A percentile compares a stretch with the other conserved stretches of the same genome.
phyloP scores from a whole-genome alignment of 2,329 filamentous ascomycete species.

The Neonectria neomacrospora region DNA sequence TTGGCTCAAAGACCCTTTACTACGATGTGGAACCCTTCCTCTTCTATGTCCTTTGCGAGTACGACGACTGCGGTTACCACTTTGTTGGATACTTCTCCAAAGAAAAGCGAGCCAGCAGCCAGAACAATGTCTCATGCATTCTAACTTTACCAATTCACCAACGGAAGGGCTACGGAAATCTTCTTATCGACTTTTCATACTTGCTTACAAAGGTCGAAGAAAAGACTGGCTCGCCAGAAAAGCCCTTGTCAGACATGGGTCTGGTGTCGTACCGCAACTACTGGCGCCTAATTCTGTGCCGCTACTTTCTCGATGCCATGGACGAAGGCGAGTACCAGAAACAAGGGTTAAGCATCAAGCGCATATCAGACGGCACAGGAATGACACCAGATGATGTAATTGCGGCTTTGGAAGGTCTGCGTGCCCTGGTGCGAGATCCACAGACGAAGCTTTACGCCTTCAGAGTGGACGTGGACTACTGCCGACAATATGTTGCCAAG shows the following conservation, averaged over 20 bases:
- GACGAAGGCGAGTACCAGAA: constrained; percentile 48
- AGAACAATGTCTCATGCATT: constrained; percentile 98
- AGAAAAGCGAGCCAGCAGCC: constrained; percentile 92
- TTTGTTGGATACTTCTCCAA: constrained; percentile 99
- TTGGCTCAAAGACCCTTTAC: constrained; percentile 98
- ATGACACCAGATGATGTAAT: constrained; percentile 98
- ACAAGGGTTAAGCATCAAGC: constrained; percentile 68
- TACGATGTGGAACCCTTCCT: constrained; percentile 98
- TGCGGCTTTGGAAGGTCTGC: constrained; percentile 88
- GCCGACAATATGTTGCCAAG: constrained; percentile 85
- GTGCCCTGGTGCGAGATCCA: constrained; percentile 89
- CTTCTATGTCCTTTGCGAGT: constrained; percentile 97
- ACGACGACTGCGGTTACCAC: constrained; percentile 90
- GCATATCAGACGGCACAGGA: constrained; percentile 88
- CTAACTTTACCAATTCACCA: constrained; percentile 96
- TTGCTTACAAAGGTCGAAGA: constrained; percentile 91
- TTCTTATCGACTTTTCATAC: constrained; percentile 98
- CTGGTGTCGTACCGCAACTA: constrained; percentile 97
- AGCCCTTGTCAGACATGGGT: constrained; percentile 97
- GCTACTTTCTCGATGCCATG: constrained; percentile 73
- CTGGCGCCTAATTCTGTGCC: constrained; percentile 90
- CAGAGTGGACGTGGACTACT: constrained; percentile 86
- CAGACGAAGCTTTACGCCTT: constrained; percentile 90
- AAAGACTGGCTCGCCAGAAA: constrained; percentile 96
- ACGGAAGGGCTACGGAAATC: constrained; percentile 94